Evolutionary conservation across 768 basidiomycete species (phyloP), one percentile per base, ranked within the genome.

Genomic region (Porphyrellus cyaneotinctus): DNA sequence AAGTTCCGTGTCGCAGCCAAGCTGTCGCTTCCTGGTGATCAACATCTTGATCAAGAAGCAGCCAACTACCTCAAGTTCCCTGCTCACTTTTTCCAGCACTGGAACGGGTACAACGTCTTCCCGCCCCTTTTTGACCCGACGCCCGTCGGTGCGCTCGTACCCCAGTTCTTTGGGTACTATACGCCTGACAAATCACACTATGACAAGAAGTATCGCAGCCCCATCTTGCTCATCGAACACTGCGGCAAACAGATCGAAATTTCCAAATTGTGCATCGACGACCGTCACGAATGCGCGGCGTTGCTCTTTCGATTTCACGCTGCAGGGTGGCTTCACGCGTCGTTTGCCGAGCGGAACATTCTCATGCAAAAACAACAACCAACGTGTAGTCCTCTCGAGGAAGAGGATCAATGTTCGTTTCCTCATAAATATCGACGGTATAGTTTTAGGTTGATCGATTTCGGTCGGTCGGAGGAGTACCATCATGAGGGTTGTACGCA

Each of bases 81-180:
- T 12, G 35, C 48, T 4, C 68, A 69, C 49, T 64, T 68, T 33
- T 65, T 65, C 41, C 56, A 67, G 39, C 59, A 65, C 45, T 67
- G 65, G 64, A 52, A 37, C 7, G 61, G 59, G 14, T 65, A 61
- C 51, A 67, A 68, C 32, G 30, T 61, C 32, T n/a, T 63, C 23
- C 52, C 56, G 3, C 65, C 66, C 18, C 30, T 80, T 7, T 65
- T 70, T 26, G 67, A 75, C 51, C 82, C 81, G 0, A 72, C 75
- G 0, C 78, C 80, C 1, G 66, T 78, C 6, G 73, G 73, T 9
- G 74, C 84, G 0, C 52, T 84, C 43, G 77, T 80, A 5, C 84
- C 85, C 2, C 81, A 83, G 62, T 85, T 77, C 66, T 85, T 80
- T 59, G 83, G 85, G 2, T 82, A 79, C 65, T 85, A 84, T 59